Evolutionary conservation across 73 alveolate genomes (phyloP).

Genomic region (Symbiodinium natans): DNA sequence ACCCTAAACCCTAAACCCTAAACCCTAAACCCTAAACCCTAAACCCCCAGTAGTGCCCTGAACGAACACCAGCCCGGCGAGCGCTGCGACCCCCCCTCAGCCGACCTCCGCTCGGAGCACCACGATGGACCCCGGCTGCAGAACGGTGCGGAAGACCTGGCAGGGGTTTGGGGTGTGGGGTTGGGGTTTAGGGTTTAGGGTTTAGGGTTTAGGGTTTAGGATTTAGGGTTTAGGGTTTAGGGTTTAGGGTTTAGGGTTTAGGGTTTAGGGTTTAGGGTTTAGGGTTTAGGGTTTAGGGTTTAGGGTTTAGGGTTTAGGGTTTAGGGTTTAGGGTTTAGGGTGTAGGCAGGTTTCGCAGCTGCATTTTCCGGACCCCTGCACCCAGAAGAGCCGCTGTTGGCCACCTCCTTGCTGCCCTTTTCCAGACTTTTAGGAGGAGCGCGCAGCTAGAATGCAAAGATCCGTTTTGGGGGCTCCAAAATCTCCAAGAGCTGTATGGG

Average conservation of each 20-base stretch:
- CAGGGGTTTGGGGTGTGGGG: background rate
- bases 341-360: background rate
- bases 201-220: background rate
- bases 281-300: too few relatives aligned
- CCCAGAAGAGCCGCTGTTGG: too few relatives aligned
- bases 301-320: background rate
- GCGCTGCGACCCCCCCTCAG: too few relatives aligned
- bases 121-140: slow-evolving; percentile 81
- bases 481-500: too few relatives aligned
- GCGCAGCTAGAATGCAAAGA: too few relatives aligned
- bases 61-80: too few relatives aligned
- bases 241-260: background rate
- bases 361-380: too few relatives aligned
- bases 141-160: slow-evolving; percentile 52
- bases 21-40: background rate
- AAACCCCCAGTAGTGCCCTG: background rate
- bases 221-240: too few relatives aligned
- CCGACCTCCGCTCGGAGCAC: slow-evolving; percentile 79
- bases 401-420: too few relatives aligned
- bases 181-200: background rate
- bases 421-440: too few relatives aligned
- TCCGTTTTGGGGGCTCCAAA: too few relatives aligned
- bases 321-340: background rate
- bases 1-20: background rate
- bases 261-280: background rate